These are phyloP conservation scores for Silene uniflora DNA, from an alignment of 148 eudicot genomes.

Conservation along the genomic window DNA sequence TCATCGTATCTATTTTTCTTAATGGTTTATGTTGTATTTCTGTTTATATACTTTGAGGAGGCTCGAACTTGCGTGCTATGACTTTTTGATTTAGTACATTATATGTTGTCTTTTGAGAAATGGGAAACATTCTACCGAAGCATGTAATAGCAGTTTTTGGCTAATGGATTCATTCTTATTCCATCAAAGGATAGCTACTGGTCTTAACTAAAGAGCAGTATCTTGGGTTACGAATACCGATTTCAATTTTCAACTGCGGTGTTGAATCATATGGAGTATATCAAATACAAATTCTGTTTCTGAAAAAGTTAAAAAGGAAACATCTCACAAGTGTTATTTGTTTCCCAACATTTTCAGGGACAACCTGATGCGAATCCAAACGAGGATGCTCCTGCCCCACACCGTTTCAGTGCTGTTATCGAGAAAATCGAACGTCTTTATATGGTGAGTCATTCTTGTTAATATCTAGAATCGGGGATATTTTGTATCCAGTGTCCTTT, in stretches of 20 bases:
- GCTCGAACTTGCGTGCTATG: background rate
- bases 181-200: background rate
- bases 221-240: constrained; percentile 4
- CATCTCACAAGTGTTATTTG: background rate
- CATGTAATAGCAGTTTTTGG: background rate
- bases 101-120: background rate
- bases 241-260: background rate
- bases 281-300: background rate
- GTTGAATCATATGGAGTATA: background rate
- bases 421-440: constrained; percentile 93
- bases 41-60: background rate
- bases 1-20: background rate
- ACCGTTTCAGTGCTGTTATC: constrained; percentile 81
- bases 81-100: background rate
- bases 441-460: constrained; percentile 48
- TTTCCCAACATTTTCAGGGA: constrained; percentile 33
- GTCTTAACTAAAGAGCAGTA: background rate
- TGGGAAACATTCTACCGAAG: background rate
- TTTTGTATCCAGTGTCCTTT: constrained; percentile 3
- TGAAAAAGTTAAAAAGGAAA: background rate
- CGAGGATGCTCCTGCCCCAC: constrained; percentile 66
- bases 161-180: background rate
- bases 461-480: background rate
- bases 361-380: constrained; percentile 48
- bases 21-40: background rate